Evolutionary conservation across 2,329 filamentous ascomycete species (phyloP).

Genomic region (Colletotrichum lupini): DNA sequence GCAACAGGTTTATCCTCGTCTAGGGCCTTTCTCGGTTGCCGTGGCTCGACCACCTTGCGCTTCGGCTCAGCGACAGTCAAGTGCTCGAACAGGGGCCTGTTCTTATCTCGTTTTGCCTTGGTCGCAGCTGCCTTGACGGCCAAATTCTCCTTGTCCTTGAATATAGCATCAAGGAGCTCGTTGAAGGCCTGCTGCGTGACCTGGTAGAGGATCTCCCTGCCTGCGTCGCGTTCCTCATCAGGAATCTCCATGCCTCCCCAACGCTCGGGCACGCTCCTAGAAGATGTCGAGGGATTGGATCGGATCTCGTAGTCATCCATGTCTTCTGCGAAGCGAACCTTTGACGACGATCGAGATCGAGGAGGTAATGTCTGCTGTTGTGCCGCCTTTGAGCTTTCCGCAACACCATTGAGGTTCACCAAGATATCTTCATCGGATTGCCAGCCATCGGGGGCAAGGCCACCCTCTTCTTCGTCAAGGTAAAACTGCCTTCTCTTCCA

Average conservation of each 20-base stretch:
- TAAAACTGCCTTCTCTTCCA: conserved; percentile 86
- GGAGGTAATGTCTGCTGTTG: conserved; percentile 54
- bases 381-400: conserved; percentile 57
- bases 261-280: conserved; percentile 76
- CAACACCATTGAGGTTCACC: conserved; percentile 47
- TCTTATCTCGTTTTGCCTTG: conserved; percentile 68
- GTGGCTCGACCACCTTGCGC: conserved; percentile 20
- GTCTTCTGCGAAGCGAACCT: conserved; percentile 81
- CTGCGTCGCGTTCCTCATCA: conserved; percentile 83
- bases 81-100: conserved; percentile 58
- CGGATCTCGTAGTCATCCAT: conserved; percentile 75
- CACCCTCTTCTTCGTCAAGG: conserved; percentile 86
- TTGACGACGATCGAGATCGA: conserved; percentile 80
- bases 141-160: conserved; percentile 82
- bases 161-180: conserved; percentile 88
- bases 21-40: conserved; percentile 35
- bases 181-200: conserved; percentile 94
- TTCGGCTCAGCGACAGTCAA: conserved; percentile 33
- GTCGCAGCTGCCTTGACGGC: conserved; percentile 76
- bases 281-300: conserved; percentile 80
- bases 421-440: conserved; percentile 69
- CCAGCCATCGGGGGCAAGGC: conserved; percentile 72
- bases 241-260: conserved; percentile 85
- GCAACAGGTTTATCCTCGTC: conserved; percentile 38
- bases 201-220: conserved; percentile 90